Base-by-base conservation (phyloP, 2,329 filamentous ascomycete genomes). In the Sarocladium strictum region DNA sequence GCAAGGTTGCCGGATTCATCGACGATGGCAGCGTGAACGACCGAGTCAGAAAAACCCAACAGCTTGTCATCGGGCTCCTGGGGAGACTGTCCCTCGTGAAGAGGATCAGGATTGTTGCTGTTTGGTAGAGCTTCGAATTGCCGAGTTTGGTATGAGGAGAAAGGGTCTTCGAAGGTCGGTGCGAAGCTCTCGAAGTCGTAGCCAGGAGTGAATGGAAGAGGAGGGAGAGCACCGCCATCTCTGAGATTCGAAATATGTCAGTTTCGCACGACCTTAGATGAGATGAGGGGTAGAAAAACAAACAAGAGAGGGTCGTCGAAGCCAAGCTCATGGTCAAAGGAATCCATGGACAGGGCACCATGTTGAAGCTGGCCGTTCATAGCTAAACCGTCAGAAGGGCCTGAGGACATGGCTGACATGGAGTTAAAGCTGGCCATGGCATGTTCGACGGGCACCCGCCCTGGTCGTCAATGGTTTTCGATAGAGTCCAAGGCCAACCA, bases 31-130 rank as follows among this genome's bases (percentile, higher is more conserved):
- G 78, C 74, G 60, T 80, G 83, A 62, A 84, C 75, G 29, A 79
- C 73, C 1, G 85, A 81, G 11, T 82, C 74, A 1, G 84, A 86
- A 70, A 92, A 91, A 62, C 86, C 82, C n/a, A 92, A 78, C 23
- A 91, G 77, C 68, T 91, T 86, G 63, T 84, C 83, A 63, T 86
- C 83, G 15, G 81, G 77, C 58, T 84, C 79, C 58, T 79, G 76
- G 23, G 78, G 76, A 12, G 80, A 80, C 1, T 74, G 70, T 33
- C 72, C 74, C 59, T 80, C 71, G 47, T 69, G 64, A 55, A 75
- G 66, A 55, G 72, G 67, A 64, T 80, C 74, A 54, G 67, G 67
- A 54, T 70, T 69, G 15, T 33, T 51, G 29, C 21, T 51, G 14
- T 37, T 47, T 10, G 53, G 54, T 23, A 43, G 45, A 72, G 69